Evolutionary conservation across 2,329 filamentous ascomycete species (phyloP).

Genomic region (Lachnellula cervina): DNA sequence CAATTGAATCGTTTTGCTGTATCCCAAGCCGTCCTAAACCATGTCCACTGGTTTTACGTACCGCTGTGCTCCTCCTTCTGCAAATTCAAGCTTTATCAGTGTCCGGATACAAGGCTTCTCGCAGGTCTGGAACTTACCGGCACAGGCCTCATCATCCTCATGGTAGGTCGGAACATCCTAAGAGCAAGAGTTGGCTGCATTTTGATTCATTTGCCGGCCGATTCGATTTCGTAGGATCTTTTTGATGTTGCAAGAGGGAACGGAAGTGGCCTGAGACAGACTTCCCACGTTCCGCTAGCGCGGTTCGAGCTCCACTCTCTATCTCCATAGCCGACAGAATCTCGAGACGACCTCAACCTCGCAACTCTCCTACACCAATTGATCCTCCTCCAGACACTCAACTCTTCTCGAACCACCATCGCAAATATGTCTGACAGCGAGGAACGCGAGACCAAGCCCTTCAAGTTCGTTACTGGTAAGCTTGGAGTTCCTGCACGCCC

Average conservation of each 20-base stretch:
- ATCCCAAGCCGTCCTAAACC: constrained; percentile 9
- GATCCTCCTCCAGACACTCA: constrained; percentile 26
- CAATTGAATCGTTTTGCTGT: constrained; percentile 10
- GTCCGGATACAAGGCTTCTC: constrained; percentile 7
- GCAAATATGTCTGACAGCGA: constrained; percentile 80
- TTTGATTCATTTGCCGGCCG: constrained; percentile 17
- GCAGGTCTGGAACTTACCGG: constrained; percentile 54
- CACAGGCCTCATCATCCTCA: constrained; percentile 63
- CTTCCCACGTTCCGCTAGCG: constrained; percentile 24
- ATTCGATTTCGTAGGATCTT: constrained; percentile 12
- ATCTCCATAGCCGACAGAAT: constrained; percentile 31
- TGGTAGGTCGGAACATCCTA: constrained; percentile 62
- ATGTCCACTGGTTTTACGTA: constrained; percentile 40
- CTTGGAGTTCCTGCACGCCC: constrained; percentile 17
- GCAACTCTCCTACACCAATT: constrained; percentile 33
- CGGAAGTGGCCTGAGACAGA: constrained; percentile 16
- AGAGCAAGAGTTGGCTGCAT: constrained; percentile 53
- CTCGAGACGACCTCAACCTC: constrained; percentile 26
- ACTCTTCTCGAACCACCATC: constrained; percentile 31
- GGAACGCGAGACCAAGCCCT: constrained; percentile 93
- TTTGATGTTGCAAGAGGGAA: constrained; percentile 12
- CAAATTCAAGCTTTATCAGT: constrained; percentile 29
- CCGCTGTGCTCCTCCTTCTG: constrained; percentile 64
- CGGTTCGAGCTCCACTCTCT: constrained; percentile 7
- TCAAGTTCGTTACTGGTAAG: constrained; percentile 99